Conservation (phyloP, 805 yeast genomes). For the Lipomyces sp. region DNA sequence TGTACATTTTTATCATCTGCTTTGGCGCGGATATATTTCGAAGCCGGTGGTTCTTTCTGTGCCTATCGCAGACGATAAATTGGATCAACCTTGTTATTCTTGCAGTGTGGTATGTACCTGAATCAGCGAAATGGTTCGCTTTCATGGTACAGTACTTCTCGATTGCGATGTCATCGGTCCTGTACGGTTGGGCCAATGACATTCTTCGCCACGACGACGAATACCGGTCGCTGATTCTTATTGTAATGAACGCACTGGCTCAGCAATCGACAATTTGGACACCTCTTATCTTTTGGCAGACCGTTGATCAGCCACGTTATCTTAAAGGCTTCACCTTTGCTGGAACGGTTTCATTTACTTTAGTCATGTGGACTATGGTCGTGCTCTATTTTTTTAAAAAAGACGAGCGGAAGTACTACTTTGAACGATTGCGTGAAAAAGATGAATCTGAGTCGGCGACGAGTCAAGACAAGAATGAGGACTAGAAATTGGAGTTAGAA, state of each 20-base stretch:
- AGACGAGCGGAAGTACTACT: constrained; percentile 48
- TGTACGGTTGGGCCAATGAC: constrained; percentile 64
- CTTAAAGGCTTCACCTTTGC: constrained; percentile 41
- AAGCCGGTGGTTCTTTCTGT: constrained; percentile 60
- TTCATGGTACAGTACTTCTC: constrained; percentile 61
- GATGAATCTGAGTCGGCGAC: background rate
- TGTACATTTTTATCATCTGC: constrained; percentile 44
- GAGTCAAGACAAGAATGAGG: background rate
- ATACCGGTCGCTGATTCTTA: constrained; percentile 57
- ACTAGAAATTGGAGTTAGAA: too few species aligned
- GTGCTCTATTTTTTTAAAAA: constrained; percentile 60
- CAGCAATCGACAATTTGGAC: constrained; percentile 62
- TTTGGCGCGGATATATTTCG: constrained; percentile 55
- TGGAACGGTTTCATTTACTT: constrained; percentile 36
- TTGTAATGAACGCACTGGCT: constrained; percentile 58
- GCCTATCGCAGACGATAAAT: constrained; percentile 58
- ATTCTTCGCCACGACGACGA: constrained; percentile 60
- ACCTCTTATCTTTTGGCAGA: constrained; percentile 53
- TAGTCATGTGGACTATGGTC: constrained; percentile 38
- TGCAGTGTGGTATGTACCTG: constrained; percentile 61
- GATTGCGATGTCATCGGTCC: constrained; percentile 64
- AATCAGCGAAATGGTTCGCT: constrained; percentile 64
- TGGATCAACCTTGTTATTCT: constrained; percentile 57
- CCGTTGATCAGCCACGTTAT: constrained; percentile 42
- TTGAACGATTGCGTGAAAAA: constrained; percentile 12